These are phyloP conservation scores for Fusarium aywerte DNA, from an alignment of 2,329 filamentous ascomycete species.

Conservation along the genomic window DNA sequence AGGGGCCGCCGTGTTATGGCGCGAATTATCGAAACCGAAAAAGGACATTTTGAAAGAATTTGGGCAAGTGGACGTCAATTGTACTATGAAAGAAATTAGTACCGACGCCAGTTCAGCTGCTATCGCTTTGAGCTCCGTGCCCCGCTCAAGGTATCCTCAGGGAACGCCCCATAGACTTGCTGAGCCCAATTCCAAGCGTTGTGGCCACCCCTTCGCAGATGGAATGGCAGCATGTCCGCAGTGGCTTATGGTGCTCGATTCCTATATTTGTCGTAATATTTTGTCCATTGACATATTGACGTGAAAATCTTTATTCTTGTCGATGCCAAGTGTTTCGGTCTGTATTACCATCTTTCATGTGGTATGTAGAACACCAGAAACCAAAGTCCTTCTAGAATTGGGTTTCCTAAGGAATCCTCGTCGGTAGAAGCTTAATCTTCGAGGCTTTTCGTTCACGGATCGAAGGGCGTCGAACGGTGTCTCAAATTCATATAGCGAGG, in stretches of 20 bases:
- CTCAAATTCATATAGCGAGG: background rate
- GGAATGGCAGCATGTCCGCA: background rate
- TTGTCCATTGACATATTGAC: background rate
- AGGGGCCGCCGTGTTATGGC: constrained; percentile 74
- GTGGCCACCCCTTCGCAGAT: background rate
- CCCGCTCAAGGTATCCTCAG: constrained; percentile 29
- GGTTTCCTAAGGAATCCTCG: too few species aligned
- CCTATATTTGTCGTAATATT: background rate
- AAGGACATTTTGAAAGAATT: constrained; percentile 76
- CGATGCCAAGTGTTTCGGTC: background rate
- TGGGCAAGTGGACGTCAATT: constrained; percentile 37
- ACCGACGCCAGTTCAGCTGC: constrained; percentile 18
- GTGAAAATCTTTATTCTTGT: background rate
- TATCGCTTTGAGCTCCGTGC: constrained; percentile 35
- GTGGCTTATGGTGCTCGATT: background rate
- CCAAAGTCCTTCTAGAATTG: too few species aligned
- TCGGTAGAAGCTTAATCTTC: background rate
- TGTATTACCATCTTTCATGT: background rate
- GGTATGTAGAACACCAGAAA: background rate
- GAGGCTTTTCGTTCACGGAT: background rate
- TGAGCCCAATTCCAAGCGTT: background rate
- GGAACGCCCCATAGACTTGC: constrained; percentile 5
- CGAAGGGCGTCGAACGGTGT: background rate
- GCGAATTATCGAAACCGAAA: constrained; percentile 84
- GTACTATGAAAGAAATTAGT: constrained; percentile 44